Percentiles rank a stretch among this genome's conserved stretches.
phyloP scores from a whole-genome alignment of 148 eudicot species.

The Chenopodium quinoa region DNA sequence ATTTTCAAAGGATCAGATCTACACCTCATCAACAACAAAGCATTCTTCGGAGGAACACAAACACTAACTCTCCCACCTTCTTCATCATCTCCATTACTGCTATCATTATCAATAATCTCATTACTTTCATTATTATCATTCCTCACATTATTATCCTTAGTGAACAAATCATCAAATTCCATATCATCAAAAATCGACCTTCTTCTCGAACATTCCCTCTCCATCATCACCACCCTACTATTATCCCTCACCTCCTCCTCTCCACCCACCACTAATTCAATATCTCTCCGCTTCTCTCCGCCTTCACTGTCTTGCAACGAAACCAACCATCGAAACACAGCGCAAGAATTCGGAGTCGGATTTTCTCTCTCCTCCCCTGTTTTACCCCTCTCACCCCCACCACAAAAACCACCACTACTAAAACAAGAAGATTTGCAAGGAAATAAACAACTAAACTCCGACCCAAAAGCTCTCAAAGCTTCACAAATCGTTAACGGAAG shows the following conservation, averaged over 20 bases:
- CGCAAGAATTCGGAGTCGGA: constrained; percentile 29
- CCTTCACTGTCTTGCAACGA: constrained; percentile 54
- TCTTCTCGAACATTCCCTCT: constrained; percentile 53
- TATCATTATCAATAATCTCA: constrained; percentile 5
- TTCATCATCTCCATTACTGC: constrained; percentile 16
- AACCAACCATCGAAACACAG: constrained; percentile 74
- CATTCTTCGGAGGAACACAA: constrained; percentile 87
- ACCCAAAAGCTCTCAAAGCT: constrained; percentile 56
- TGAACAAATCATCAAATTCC: constrained; percentile 46
- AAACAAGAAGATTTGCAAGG: constrained; percentile 73
- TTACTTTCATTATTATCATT: constrained; percentile 16
- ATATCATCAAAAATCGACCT: constrained; percentile 70
- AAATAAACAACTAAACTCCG: constrained; percentile 74
- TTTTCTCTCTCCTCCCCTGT: constrained; percentile 4
- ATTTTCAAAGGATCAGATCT: constrained; percentile 86
- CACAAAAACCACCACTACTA: constrained; percentile 6
- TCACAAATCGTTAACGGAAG: constrained; percentile 76
- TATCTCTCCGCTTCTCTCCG: constrained; percentile 49
- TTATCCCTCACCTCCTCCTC: constrained; percentile 39
- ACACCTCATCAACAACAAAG: constrained; percentile 84
- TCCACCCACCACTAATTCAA: constrained; percentile 55
- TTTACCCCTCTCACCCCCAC: constrained; percentile 2
- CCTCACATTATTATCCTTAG: background rate
- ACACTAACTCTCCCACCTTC: constrained; percentile 58
- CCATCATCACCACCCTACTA: constrained; percentile 27